Conservation (phyloP, 495 filamentous ascomycete genomes). For the Penicilliopsis zonata region DNA sequence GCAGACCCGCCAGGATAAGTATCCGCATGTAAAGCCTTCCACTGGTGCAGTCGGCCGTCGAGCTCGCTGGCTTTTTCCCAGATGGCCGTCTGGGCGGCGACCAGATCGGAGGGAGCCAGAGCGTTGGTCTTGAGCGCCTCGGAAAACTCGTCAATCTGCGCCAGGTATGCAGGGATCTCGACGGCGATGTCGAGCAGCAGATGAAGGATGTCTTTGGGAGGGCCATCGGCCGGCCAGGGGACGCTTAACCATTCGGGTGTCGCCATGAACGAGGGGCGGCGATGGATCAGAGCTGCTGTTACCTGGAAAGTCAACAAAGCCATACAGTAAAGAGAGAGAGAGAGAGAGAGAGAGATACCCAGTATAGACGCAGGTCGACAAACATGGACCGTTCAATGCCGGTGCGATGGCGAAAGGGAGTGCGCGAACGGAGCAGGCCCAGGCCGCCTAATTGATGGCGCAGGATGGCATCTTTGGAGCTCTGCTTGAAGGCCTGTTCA, state of each 20-base stretch:
- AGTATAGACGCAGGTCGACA: constrained; percentile 16
- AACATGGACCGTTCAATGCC: constrained; percentile 15
- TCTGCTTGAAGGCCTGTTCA: constrained; percentile 17
- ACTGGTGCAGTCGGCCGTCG: constrained; percentile 9
- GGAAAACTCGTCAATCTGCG: constrained; percentile 9
- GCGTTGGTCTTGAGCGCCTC: constrained; percentile 1
- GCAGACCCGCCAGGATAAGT: constrained; percentile 7
- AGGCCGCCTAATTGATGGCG: constrained; percentile 15
- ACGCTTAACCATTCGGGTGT: constrained; percentile 14
- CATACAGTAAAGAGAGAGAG: too few relatives aligned
- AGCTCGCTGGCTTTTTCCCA: constrained; percentile 11
- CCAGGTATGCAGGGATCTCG: constrained; percentile 13
- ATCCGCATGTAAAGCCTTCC: constrained; percentile 9
- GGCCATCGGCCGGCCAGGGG: constrained; percentile 9
- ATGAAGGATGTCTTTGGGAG: constrained; percentile 14
- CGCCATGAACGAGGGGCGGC: constrained; percentile 12
- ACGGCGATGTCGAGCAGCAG: constrained; percentile 14
- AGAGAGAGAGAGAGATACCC: constrained; percentile 7
- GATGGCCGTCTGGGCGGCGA: constrained; percentile 6
- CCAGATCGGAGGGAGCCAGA: constrained; percentile 4
- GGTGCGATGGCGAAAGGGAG: constrained; percentile 14
- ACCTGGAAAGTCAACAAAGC: too few relatives aligned
- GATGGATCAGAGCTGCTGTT: constrained; percentile 12
- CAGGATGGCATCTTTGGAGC: constrained; percentile 11
- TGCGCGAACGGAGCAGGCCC: constrained; percentile 10